These are phyloP conservation scores for Entrophospora sp. DNA, from an alignment of 192 early-diverging fungal species.

Conservation along the genomic window DNA sequence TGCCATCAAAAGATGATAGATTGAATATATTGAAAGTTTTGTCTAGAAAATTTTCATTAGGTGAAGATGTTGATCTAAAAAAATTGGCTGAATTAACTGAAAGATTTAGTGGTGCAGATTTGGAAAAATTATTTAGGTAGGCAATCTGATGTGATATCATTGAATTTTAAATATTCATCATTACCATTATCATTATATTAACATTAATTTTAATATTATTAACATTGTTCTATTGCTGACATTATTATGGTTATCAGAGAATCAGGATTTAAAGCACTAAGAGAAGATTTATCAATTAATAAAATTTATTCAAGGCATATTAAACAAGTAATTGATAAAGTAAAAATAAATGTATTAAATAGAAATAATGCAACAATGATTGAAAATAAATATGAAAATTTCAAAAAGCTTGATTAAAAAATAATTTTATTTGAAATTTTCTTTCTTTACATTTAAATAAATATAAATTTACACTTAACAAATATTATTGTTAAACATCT, in stretches of 20 bases:
- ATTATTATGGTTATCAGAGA: too few species aligned
- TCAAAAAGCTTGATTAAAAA: too few species aligned
- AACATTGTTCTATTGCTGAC: too few species aligned
- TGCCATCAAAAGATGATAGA: conserved; percentile 52
- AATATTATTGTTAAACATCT: too few species aligned
- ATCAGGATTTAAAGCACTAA: conserved; percentile 24
- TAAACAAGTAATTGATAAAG: conserved; percentile 12
- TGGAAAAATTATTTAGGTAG: conserved; percentile 55
- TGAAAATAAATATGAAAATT: too few species aligned
- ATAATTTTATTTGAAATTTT: too few species aligned
- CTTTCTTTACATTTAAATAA: too few species aligned
- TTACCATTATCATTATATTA: not conserved
- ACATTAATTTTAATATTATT: not conserved
- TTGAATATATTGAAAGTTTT: conserved; percentile 60
- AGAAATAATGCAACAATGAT: too few species aligned
- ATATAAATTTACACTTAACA: too few species aligned
- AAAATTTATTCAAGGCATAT: conserved; percentile 20
- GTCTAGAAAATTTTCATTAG: conserved; percentile 48
- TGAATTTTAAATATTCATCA: not conserved
- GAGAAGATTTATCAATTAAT: conserved; percentile 18
- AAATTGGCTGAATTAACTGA: conserved; percentile 47
- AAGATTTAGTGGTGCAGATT: conserved; percentile 72
- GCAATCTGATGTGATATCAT: too few species aligned
- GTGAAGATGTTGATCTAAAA: conserved; percentile 37
- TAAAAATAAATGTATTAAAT: too few species aligned